These are phyloP conservation scores for Pseudogymnoascus sp. DNA, from an alignment of 2,329 filamentous ascomycete genomes.

Conservation along the genomic window DNA sequence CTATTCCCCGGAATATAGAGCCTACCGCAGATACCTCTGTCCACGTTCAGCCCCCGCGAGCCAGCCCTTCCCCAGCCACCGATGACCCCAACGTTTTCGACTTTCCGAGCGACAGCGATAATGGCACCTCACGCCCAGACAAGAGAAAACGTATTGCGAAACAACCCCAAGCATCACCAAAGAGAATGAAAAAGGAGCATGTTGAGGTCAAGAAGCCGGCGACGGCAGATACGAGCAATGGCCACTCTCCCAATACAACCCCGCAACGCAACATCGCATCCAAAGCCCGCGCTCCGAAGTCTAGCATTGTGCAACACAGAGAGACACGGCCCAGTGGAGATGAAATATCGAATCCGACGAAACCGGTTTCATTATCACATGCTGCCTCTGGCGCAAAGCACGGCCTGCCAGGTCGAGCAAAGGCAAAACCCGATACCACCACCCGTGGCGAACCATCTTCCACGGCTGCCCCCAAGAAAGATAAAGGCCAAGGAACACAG, in stretches of 20 bases:
- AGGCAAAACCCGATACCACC: neutral
- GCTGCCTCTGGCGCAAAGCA: neutral
- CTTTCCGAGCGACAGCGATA: constrained; percentile 20
- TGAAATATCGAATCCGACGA: neutral
- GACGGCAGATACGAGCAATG: neutral
- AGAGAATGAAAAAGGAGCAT: neutral
- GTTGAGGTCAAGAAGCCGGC: neutral
- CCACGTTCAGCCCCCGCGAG: neutral
- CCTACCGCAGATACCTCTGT: neutral
- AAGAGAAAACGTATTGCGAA: neutral
- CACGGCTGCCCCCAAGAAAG: neutral
- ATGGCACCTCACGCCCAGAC: constrained; percentile 10
- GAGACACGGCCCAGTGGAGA: neutral
- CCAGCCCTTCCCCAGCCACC: neutral
- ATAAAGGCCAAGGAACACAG: neutral
- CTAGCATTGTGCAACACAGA: neutral
- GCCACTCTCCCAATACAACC: neutral
- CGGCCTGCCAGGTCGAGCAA: neutral
- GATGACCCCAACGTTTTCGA: constrained; percentile 8
- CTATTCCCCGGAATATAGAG: neutral
- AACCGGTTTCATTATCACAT: neutral
- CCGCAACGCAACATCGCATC: neutral
- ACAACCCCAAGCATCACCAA: neutral
- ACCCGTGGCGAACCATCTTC: neutral
- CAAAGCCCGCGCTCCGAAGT: neutral